These are phyloP conservation scores for Penicillium sp. DNA, from an alignment of 2,329 filamentous ascomycete species.

Conservation along the genomic window DNA sequence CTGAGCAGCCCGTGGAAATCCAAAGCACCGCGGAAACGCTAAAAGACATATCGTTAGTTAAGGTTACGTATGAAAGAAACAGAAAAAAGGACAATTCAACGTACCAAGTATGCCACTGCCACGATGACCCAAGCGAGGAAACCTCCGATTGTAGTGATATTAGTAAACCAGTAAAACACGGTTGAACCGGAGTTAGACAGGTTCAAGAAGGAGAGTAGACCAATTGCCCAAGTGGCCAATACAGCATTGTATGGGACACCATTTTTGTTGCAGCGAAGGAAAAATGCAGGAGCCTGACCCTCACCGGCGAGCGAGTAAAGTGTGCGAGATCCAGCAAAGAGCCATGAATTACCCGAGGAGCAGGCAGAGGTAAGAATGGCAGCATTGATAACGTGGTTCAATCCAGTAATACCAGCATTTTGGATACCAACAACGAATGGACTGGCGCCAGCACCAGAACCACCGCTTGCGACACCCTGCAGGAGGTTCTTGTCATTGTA, in stretches of 20 bases:
- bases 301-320: constrained; percentile 50
- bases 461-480: constrained; percentile 35
- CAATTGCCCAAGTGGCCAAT: constrained; percentile 41
- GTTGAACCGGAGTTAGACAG: constrained; percentile 33
- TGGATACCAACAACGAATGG: constrained; percentile 71
- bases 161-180: constrained; percentile 45
- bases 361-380: constrained; percentile 69
- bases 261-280: constrained; percentile 41
- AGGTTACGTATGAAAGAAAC: constrained; percentile 31
- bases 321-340: constrained; percentile 53
- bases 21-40: constrained; percentile 55
- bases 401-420: constrained; percentile 62
- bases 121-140: constrained; percentile 43
- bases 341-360: constrained; percentile 65
- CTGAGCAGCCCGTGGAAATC: constrained; percentile 46
- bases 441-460: constrained; percentile 35
- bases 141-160: constrained; percentile 39
- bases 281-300: constrained; percentile 40
- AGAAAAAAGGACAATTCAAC: constrained; percentile 30
- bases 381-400: constrained; percentile 71
- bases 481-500: constrained; percentile 55
- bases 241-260: constrained; percentile 56
- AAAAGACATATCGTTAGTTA: constrained; percentile 28
- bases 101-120: constrained; percentile 48
- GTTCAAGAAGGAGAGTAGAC: constrained; percentile 36